phyloP scores from a whole-genome alignment of 257 asterid species.

The Gentiana dahurica region DNA sequence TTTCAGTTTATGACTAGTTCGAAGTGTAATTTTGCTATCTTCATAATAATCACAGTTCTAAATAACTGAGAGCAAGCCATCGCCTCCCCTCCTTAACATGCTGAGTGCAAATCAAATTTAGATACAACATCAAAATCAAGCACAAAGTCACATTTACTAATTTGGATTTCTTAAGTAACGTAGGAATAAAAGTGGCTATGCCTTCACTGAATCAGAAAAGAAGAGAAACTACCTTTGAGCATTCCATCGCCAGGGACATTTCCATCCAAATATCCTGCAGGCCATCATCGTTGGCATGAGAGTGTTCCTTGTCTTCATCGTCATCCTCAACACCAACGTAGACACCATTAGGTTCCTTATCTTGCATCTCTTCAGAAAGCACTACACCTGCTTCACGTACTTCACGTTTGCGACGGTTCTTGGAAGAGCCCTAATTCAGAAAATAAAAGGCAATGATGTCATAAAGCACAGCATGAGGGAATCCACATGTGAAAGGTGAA shows the following conservation, averaged over 20 bases:
- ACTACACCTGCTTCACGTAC: slow-evolving; percentile 16
- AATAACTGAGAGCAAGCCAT: neutral
- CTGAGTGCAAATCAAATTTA: neutral
- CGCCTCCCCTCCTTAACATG: neutral
- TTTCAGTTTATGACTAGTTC: too few relatives aligned
- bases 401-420: slow-evolving; percentile 19
- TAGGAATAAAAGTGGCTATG: neutral
- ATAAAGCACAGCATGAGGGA: neutral
- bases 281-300: slow-evolving; percentile 49
- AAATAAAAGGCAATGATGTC: neutral
- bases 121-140: neutral
- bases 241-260: slow-evolving; percentile 66
- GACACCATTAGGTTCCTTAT: slow-evolving; percentile 25
- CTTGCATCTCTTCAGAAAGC: slow-evolving; percentile 17
- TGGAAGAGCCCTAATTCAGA: slow-evolving; percentile 23
- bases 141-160: neutral
- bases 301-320: slow-evolving; percentile 34
- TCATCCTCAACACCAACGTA: slow-evolving; percentile 59
- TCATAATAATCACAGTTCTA: too few relatives aligned
- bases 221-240: slow-evolving; percentile 62
- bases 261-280: slow-evolving; percentile 76
- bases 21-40: too few relatives aligned
- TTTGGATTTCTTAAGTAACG: neutral
- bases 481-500: neutral
- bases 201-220: neutral